Evolutionary conservation across 2,329 filamentous ascomycete genomes (phyloP).

Genomic region (Pseudogymnoascus sp.): DNA sequence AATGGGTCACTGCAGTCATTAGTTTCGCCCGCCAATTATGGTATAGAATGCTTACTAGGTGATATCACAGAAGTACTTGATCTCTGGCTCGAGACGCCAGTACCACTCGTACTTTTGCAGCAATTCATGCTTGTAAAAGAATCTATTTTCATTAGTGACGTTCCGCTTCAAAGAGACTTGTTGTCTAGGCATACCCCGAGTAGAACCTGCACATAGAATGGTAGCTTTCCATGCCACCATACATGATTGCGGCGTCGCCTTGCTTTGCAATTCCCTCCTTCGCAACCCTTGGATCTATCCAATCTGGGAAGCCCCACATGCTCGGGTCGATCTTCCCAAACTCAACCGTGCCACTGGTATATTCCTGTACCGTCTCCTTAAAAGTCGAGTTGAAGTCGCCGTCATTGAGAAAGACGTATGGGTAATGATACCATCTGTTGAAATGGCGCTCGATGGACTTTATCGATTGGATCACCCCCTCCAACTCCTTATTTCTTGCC

Average conservation of each 20-base stretch:
- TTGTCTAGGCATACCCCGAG: slow-evolving; percentile 60
- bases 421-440: slow-evolving; percentile 98
- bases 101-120: slow-evolving; percentile 99
- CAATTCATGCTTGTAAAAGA: slow-evolving; percentile 95
- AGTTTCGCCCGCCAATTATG: slow-evolving; percentile 18
- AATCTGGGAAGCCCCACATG: slow-evolving; percentile 96
- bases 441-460: slow-evolving; percentile 98
- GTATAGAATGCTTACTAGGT: slow-evolving; percentile 63
- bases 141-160: slow-evolving; percentile 39
- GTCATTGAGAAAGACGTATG: slow-evolving; percentile 97
- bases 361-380: slow-evolving; percentile 77
- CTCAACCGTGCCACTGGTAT: slow-evolving; percentile 80
- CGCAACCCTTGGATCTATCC: slow-evolving; percentile 88
- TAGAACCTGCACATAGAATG: slow-evolving; percentile 99
- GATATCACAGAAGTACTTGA: slow-evolving; percentile 99
- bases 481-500: slow-evolving; percentile 90
- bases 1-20: slow-evolving; percentile 69
- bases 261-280: slow-evolving; percentile 96
- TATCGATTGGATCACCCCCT: slow-evolving; percentile 90
- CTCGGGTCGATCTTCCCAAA: slow-evolving; percentile 86
- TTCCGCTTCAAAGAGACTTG: neutral
- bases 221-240: slow-evolving; percentile 96
- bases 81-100: slow-evolving; percentile 97
- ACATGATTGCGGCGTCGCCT: slow-evolving; percentile 97
- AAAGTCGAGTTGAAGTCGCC: slow-evolving; percentile 94